Conservation (phyloP, 345 rosid species). For the Rhodamnia argentea region DNA sequence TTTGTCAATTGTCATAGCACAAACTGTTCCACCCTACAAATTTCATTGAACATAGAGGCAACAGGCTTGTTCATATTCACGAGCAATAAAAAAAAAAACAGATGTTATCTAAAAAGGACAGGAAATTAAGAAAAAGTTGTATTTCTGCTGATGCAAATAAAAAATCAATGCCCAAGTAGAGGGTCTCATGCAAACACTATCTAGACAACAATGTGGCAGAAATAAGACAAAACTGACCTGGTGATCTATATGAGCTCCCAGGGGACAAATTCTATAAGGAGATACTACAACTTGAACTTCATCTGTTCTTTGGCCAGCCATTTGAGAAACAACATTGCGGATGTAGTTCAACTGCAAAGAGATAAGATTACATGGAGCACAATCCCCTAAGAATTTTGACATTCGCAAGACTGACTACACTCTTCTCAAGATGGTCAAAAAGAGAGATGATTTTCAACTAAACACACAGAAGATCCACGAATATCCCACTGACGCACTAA, state of each 20-base stretch:
- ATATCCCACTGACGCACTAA: background rate
- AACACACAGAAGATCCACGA: background rate
- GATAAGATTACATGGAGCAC: background rate
- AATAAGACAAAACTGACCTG: slow-evolving; percentile 36
- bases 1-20: slow-evolving; percentile 83
- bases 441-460: background rate
- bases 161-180: background rate
- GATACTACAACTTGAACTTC: slow-evolving; percentile 71
- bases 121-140: background rate
- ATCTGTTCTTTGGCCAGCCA: slow-evolving; percentile 40
- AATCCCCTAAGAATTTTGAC: background rate
- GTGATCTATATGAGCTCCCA: slow-evolving; percentile 97
- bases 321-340: slow-evolving; percentile 32
- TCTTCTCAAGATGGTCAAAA: background rate
- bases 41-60: background rate
- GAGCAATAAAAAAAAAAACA: background rate
- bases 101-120: background rate
- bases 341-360: slow-evolving; percentile 34
- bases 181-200: background rate
- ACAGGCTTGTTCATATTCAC: background rate
- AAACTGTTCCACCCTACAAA: slow-evolving; percentile 76
- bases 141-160: background rate
- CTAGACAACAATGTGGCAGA: background rate
- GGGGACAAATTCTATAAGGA: slow-evolving; percentile 88
- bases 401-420: background rate